Conservation (phyloP, 352 stramenopile genomes). For the Globisporangium solare region DNA sequence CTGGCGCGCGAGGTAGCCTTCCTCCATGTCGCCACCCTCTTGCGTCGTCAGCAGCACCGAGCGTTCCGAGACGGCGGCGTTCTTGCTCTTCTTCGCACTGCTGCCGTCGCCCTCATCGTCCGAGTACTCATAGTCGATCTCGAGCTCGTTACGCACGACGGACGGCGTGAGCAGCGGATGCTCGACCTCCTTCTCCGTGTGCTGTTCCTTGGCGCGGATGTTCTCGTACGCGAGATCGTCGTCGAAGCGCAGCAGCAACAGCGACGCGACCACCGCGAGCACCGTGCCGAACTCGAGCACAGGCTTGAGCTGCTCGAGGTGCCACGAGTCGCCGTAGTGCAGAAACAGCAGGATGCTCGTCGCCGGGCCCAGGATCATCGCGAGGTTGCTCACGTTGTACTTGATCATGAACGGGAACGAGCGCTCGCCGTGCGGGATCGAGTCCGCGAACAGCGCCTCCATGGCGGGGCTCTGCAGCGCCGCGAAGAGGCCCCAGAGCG, state of each 20-base stretch:
- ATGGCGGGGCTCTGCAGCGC: slow-evolving; percentile 66
- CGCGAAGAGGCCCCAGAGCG: slow-evolving; percentile 61
- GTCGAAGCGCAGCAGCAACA: slow-evolving; percentile 58
- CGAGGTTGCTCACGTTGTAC: slow-evolving; percentile 73
- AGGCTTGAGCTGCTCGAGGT: slow-evolving; percentile 40
- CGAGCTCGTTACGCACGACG: slow-evolving; percentile 48
- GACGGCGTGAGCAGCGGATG: slow-evolving; percentile 56
- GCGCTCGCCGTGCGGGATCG: slow-evolving; percentile 56
- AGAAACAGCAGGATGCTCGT: slow-evolving; percentile 59
- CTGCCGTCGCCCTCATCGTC: slow-evolving; percentile 26
- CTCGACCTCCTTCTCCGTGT: slow-evolving; percentile 15
- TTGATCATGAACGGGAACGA: slow-evolving; percentile 81
- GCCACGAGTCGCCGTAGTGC: slow-evolving; percentile 61
- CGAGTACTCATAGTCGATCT: slow-evolving; percentile 71
- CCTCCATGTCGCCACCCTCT: not conserved
- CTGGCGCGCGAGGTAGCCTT: too few relatives aligned
- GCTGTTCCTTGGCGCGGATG: slow-evolving; percentile 7
- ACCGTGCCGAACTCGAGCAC: slow-evolving; percentile 61
- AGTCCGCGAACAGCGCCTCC: slow-evolving; percentile 73
- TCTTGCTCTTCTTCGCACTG: not conserved
- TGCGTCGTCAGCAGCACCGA: too few relatives aligned
- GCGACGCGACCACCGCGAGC: slow-evolving; percentile 38
- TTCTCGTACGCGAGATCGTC: slow-evolving; percentile 52
- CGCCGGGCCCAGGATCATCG: slow-evolving; percentile 50
- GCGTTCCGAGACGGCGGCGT: slow-evolving; percentile 1